A percentile compares a stretch with the other conserved stretches of the same genome.
phyloP scores from a whole-genome alignment of 129 eudicot species.

The Dittrichia graveolens region DNA sequence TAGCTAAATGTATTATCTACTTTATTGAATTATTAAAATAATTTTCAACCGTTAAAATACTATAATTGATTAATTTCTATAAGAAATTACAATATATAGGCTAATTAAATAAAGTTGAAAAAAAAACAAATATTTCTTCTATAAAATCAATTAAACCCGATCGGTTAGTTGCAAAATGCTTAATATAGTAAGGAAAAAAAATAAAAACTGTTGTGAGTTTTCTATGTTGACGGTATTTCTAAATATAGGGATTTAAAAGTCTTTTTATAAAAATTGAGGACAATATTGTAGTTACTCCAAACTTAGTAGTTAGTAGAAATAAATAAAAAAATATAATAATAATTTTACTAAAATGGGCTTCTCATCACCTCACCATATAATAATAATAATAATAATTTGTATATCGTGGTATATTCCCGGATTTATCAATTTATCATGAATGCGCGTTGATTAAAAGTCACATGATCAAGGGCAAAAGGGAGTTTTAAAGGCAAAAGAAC shows the following conservation, averaged over 20 bases:
- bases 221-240: neutral
- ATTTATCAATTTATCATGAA: slow-evolving; percentile 38
- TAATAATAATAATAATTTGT: slow-evolving; percentile 29
- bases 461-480: slow-evolving; percentile 30
- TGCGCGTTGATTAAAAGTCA: slow-evolving; percentile 42
- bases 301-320: slow-evolving; percentile 2
- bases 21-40: too few relatives aligned
- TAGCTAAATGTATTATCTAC: too few relatives aligned
- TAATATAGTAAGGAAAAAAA: too few relatives aligned
- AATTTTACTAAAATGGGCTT: slow-evolving; percentile 8
- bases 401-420: neutral
- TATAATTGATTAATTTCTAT: too few relatives aligned
- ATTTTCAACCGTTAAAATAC: too few relatives aligned
- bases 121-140: too few relatives aligned
- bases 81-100: too few relatives aligned
- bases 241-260: slow-evolving; percentile 16
- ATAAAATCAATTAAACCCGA: too few relatives aligned
- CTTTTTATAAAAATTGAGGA: neutral
- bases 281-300: neutral
- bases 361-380: too few relatives aligned
- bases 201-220: too few relatives aligned
- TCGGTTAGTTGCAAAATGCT: too few relatives aligned
- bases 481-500: slow-evolving; percentile 35
- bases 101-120: too few relatives aligned
- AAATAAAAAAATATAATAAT: slow-evolving; percentile 2